Evolutionary conservation across 805 yeast species (phyloP).

Genomic region (Wickerhamiella lipophila): DNA sequence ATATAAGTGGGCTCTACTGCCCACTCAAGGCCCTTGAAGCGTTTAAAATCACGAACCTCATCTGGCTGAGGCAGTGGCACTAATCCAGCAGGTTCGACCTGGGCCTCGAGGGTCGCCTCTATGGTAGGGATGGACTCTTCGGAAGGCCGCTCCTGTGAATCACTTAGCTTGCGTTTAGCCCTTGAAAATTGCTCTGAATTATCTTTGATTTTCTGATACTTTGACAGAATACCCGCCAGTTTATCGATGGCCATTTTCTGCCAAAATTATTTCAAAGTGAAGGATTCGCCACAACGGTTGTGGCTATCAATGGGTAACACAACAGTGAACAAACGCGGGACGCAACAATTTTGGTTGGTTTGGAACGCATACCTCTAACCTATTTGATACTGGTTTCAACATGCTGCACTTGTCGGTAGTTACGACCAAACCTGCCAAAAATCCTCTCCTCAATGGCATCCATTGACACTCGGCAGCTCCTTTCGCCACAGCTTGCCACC

Average conservation of each 20-base stretch:
- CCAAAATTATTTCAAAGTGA: neutral
- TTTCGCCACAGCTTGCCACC: neutral
- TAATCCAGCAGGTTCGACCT: conserved; percentile 26
- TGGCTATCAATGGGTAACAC: neutral
- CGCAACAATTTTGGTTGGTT: no score
- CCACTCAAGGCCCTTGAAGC: conserved; percentile 43
- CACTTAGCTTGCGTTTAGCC: neutral
- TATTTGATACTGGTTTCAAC: no score
- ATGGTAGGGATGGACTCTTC: neutral
- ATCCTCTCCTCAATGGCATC: no score
- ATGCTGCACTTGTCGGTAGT: no score
- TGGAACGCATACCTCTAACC: no score
- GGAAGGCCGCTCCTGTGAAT: neutral
- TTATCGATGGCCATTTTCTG: conserved; percentile 4
- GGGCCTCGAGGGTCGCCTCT: neutral
- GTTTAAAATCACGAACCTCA: conserved; percentile 35
- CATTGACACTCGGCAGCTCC: neutral
- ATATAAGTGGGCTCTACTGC: conserved; percentile 49
- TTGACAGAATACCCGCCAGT: conserved; percentile 3
- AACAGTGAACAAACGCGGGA: no score
- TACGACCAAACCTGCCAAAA: no score
- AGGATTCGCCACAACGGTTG: neutral
- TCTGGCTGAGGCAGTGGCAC: conserved; percentile 81
- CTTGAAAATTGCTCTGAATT: neutral
- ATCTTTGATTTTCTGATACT: conserved; percentile 4